Conservation (phyloP, 1,139 yeast species). For the Pichia sp. region DNA sequence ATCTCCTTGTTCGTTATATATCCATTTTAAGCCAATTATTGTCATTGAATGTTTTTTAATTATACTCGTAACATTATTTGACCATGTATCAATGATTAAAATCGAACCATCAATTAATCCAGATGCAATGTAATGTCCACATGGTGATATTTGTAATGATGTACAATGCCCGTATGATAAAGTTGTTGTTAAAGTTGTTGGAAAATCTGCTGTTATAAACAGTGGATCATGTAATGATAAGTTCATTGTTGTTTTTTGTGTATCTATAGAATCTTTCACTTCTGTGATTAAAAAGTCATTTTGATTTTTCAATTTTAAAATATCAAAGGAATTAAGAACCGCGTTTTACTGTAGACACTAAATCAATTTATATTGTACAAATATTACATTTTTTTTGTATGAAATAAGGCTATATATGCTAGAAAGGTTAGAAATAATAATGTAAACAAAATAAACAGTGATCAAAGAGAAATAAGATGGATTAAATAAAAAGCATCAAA, state of each 20-base stretch:
- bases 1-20: slow-evolving; percentile 47
- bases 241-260: slow-evolving; percentile 64
- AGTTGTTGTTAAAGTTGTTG: slow-evolving; percentile 70
- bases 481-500: no score
- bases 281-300: no score
- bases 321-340: no score
- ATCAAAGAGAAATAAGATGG: neutral
- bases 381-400: no score
- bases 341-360: no score
- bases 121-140: slow-evolving; percentile 85
- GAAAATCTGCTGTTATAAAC: slow-evolving; percentile 86
- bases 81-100: slow-evolving; percentile 69
- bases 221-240: slow-evolving; percentile 87
- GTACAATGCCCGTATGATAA: slow-evolving; percentile 69
- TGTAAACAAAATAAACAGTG: no score
- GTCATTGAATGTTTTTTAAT: slow-evolving; percentile 64
- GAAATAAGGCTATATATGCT: no score
- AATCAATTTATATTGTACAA: no score
- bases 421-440: no score
- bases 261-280: no score
- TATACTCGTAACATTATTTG: slow-evolving; percentile 50
- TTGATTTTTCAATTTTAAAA: no score
- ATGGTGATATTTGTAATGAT: slow-evolving; percentile 60
- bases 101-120: slow-evolving; percentile 80
- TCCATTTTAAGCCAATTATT: slow-evolving; percentile 75